Evolutionary conservation across 306 rosid species (phyloP), one percentile per base, ranked within the genome.

Genomic region (Lotus japonicus): DNA sequence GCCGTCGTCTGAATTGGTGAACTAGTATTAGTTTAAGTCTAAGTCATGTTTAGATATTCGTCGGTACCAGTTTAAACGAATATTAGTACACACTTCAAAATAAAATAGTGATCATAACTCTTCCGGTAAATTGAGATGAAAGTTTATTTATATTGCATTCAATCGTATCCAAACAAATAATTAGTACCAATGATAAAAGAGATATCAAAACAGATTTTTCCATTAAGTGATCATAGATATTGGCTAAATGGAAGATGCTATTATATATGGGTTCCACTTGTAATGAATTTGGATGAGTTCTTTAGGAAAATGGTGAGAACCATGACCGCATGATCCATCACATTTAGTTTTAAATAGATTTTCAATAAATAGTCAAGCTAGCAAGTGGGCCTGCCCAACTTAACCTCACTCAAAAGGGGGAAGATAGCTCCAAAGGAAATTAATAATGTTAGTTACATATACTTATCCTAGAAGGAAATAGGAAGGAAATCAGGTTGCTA

Each of bases 181-280:
- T 31, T 5, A 31, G 36, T 31, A 31, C 0, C 36, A 31, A 31
- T 28, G 5, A 28, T 28, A 4, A 4, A 28, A 28, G 33, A 28
- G 33, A 5, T 31, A 31, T 49, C 19, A 17, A 15, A 52, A 35
- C 11, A 18, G 53, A 69, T 49, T 35, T 48, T 21, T 61, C 54
- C 45, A 69, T 76, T 69, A 33, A 53, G 68, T 61, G 71, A 59
- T 62, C 33, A 43, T 61, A 50, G 49, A 33, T 70, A 17, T 48
- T 49, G 66, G 56, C 49, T 23, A 41, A 64, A 15, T 7, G 68
- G 21, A 51, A 46, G 48, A 64, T 55, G 51, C 51, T 21, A 21
- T 1, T 46, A 72, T 51, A 31, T 11, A 60, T 64, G 81, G 77
- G 73, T 64, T 70, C 77, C 81, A 70, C 77, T 45, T 11, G 48